These are phyloP conservation scores for Grigorovia humatica DNA, from an alignment of 805 yeast species.

Conservation along the genomic window DNA sequence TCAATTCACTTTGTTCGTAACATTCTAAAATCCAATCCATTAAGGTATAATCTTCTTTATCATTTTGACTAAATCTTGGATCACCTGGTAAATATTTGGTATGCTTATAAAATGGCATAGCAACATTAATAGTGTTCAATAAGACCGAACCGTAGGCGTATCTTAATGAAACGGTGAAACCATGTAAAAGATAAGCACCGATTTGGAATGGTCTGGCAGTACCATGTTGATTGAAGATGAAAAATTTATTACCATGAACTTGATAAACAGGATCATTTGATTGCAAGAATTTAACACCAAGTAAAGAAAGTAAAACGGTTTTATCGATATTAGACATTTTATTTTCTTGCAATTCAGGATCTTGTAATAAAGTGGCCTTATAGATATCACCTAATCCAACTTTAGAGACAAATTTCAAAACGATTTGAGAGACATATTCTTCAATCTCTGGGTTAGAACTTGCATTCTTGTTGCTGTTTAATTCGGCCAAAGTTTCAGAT, in stretches of 20 bases:
- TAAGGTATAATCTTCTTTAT: constrained; percentile 8
- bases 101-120: constrained; percentile 14
- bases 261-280: constrained; percentile 12
- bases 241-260: constrained; percentile 16
- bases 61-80: constrained; percentile 11
- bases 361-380: constrained; percentile 9
- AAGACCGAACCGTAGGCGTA: constrained; percentile 14
- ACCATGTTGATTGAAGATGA: constrained; percentile 9
- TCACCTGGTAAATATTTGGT: constrained; percentile 18
- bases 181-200: constrained; percentile 15
- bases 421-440: constrained; percentile 11
- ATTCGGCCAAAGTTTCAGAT: not conserved
- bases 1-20: constrained; percentile 5
- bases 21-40: constrained; percentile 18
- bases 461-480: not conserved
- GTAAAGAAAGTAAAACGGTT: constrained; percentile 9
- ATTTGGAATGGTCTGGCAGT: constrained; percentile 11
- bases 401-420: constrained; percentile 12
- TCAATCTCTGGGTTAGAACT: not conserved
- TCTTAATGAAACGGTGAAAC: constrained; percentile 14
- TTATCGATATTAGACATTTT: constrained; percentile 15
- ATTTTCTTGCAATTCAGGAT: constrained; percentile 14
- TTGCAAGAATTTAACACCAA: constrained; percentile 14
- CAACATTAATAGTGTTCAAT: constrained; percentile 13
- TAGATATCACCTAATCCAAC: constrained; percentile 13